Conservation (phyloP, 2,329 filamentous ascomycete species). For the Colletotrichum sp. region DNA sequence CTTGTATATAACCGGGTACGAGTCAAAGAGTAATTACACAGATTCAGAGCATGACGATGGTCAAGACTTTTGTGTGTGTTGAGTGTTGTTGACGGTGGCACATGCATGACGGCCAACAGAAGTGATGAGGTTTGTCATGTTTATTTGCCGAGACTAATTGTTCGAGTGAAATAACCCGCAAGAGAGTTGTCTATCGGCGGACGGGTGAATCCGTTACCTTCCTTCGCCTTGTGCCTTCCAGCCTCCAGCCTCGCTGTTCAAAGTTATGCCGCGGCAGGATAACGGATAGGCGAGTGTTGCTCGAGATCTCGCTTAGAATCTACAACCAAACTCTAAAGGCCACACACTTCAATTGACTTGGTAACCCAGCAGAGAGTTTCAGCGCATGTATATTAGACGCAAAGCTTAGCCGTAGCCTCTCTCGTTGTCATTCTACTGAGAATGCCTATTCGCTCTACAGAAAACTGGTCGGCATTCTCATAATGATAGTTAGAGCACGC, state of each 20-base stretch:
- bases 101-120: neutral
- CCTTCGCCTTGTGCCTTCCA: neutral
- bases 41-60: neutral
- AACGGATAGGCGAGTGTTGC: neutral
- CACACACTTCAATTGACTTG: neutral
- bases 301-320: neutral
- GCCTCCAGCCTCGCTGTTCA: neutral
- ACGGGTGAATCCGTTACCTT: neutral
- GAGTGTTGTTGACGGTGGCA: neutral
- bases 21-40: slow-evolving; percentile 16
- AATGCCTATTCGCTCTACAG: neutral
- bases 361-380: neutral
- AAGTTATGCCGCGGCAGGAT: rapidly evolving
- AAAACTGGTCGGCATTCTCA: too few species aligned
- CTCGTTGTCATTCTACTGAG: neutral
- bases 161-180: neutral
- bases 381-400: neutral
- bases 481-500: neutral
- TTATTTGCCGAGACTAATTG: neutral
- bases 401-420: neutral
- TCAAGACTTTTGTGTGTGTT: neutral
- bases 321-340: neutral
- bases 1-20: slow-evolving; percentile 16
- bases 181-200: neutral
- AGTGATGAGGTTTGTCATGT: neutral